These are phyloP conservation scores for Penicillium subrubescens DNA, from an alignment of 495 filamentous ascomycete species.

Conservation along the genomic window DNA sequence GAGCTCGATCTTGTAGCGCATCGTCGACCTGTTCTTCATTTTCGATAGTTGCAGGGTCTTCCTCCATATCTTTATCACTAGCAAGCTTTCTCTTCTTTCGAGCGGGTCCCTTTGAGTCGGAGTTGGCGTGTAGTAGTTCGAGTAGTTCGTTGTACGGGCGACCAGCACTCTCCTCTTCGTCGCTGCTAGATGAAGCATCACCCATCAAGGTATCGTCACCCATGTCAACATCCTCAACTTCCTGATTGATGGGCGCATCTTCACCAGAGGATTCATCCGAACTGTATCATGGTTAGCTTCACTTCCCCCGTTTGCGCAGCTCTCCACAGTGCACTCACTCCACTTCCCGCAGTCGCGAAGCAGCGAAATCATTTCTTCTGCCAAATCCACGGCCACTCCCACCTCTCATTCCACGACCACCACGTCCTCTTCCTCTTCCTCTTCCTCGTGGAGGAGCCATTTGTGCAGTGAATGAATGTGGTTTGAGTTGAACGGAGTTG, in stretches of 20 bases:
- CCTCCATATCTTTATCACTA: conserved; percentile 27
- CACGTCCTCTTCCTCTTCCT: conserved; percentile 9
- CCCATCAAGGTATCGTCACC: conserved; percentile 33
- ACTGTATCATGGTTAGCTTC: conserved; percentile 28
- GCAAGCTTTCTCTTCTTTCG: conserved; percentile 71
- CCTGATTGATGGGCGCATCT: conserved; percentile 21
- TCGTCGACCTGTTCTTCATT: conserved; percentile 33
- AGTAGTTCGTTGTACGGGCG: conserved; percentile 68
- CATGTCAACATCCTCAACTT: conserved; percentile 27
- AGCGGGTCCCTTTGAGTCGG: conserved; percentile 55
- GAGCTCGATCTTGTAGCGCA: conserved; percentile 38
- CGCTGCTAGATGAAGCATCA: conserved; percentile 45
- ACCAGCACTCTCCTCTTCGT: conserved; percentile 41
- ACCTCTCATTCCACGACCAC: conserved; percentile 14
- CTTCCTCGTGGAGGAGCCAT: conserved; percentile 33
- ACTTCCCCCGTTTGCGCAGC: background rate
- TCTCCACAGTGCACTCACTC: conserved; percentile 33
- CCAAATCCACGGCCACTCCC: conserved; percentile 31
- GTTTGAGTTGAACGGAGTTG: conserved; percentile 1
- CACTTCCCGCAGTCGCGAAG: conserved; percentile 45
- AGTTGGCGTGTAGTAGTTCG: conserved; percentile 55
- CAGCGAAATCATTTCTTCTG: conserved; percentile 34
- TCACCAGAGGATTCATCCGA: conserved; percentile 39
- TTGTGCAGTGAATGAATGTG: background rate
- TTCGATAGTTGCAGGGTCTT: conserved; percentile 20